phyloP scores from a whole-genome alignment of 2,329 filamentous ascomycete species.

The Arthroderma uncinatum region DNA sequence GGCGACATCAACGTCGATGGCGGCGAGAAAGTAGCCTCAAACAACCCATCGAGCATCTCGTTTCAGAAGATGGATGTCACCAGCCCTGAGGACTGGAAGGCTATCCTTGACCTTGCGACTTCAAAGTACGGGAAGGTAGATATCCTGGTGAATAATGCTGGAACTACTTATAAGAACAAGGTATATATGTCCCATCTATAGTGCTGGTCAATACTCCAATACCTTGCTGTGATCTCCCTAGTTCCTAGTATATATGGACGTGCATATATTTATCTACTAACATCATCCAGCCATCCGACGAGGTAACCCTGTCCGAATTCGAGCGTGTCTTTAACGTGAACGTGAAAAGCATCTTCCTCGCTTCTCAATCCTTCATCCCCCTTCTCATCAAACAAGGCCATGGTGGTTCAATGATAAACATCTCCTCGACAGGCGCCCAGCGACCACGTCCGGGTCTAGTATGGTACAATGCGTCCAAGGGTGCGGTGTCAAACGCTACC shows the following conservation, averaged over 20 bases:
- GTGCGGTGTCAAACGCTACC: constrained; percentile 42
- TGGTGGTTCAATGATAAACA: constrained; percentile 36
- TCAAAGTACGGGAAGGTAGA: constrained; percentile 29
- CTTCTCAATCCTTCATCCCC: constrained; percentile 26
- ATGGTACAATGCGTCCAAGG: constrained; percentile 39
- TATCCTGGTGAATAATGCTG: constrained; percentile 40
- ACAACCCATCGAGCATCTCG: constrained; percentile 21
- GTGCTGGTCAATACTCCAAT: background rate
- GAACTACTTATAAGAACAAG: constrained; percentile 33
- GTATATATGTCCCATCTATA: constrained; percentile 17
- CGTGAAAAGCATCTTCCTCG: constrained; percentile 33
- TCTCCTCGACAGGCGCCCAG: constrained; percentile 34
- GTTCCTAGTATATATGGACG: too few species aligned
- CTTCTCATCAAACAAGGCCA: constrained; percentile 29
- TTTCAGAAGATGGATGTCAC: constrained; percentile 30
- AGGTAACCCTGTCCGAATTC: constrained; percentile 36
- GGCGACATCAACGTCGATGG: constrained; percentile 32
- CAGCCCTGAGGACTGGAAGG: constrained; percentile 25
- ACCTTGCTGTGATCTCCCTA: too few species aligned
- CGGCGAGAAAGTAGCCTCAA: constrained; percentile 24
- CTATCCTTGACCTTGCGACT: constrained; percentile 23
- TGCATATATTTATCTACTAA: background rate
- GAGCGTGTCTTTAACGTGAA: constrained; percentile 37
- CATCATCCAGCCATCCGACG: constrained; percentile 26
- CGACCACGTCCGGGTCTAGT: constrained; percentile 35